A percentile compares a stretch with the other conserved stretches of the same genome.
Evolutionary conservation across 2,329 filamentous ascomycete species (phyloP).

Genomic region (Neonectria hederae): DNA sequence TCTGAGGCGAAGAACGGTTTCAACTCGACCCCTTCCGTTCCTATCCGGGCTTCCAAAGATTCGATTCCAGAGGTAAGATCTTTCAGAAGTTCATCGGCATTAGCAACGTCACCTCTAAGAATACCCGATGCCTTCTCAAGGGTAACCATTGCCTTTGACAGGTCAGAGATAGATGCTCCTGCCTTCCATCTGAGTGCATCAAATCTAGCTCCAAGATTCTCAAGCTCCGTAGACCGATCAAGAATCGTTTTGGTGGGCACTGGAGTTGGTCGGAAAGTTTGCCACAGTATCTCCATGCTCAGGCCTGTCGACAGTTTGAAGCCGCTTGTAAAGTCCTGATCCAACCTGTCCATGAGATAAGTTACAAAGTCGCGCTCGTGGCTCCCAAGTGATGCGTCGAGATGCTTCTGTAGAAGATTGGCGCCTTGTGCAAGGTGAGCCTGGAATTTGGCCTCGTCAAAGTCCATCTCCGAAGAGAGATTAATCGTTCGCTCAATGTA

Average conservation of each 20-base stretch:
- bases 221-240: conserved; percentile 59
- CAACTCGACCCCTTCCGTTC: conserved; percentile 51
- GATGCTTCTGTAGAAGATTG: conserved; percentile 51
- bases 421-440: conserved; percentile 66
- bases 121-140: conserved; percentile 66
- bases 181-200: conserved; percentile 69
- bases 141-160: conserved; percentile 63
- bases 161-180: conserved; percentile 59
- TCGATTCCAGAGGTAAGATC: conserved; percentile 62
- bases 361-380: conserved; percentile 50
- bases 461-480: conserved; percentile 55
- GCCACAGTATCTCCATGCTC: conserved; percentile 84
- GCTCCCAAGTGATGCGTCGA: conserved; percentile 38
- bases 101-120: conserved; percentile 54
- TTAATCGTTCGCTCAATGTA: conserved; percentile 65
- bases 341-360: conserved; percentile 54
- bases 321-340: conserved; percentile 70
- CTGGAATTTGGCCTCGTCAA: conserved; percentile 72
- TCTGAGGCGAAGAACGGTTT: conserved; percentile 62
- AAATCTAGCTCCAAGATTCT: conserved; percentile 66
- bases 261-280: conserved; percentile 71
- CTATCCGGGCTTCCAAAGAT: conserved; percentile 58
- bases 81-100: conserved; percentile 58
- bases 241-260: conserved; percentile 58
- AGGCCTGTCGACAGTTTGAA: conserved; percentile 80